Evolutionary conservation across 2,329 filamentous ascomycete genomes (phyloP), one percentile per base, ranked within the genome.

Genomic region (Rutstroemia sp.): DNA sequence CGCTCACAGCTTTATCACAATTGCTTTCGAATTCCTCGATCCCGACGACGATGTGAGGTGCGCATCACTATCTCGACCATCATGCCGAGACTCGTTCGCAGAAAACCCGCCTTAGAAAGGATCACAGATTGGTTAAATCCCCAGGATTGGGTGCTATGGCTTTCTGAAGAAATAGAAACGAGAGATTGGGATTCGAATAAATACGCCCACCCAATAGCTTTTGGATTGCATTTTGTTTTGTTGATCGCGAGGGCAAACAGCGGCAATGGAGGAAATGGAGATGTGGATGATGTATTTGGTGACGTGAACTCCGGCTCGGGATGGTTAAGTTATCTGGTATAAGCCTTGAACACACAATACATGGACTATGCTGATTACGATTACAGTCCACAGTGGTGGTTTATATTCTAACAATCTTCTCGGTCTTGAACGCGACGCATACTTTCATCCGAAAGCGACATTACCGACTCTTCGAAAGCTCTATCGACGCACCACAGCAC

Each of bases 151-250:
- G 75, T 94, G 54, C 82, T 99, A 17, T 96, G 90, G 88, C 73
- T 95, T 2, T 95, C 89, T 0, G 92, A 97, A 70, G 89, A 96
- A 73, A 80, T 99, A 58, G 92, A 96, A 69, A 90, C 90, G 27
- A 86, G 87, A 68, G 89, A 96, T 65, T 95, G 91, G 84, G 89
- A 96, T 64, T 89, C 92, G 19, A 86, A 88, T 63, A 75, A 84
- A 38, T 87, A 89, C 70, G 88, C 89, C 25, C 81, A 84, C 5
- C 84, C 89, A 51, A 75, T 95, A 17, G 92, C 91, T 5, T 64
- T 96, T 27, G 79, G 70, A 0, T 76, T 92, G 65, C 97, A 97
- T 71, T 73, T 95, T 42, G 64, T 86, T 34, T 92, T 96, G 69
- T 76, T 96, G 54, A 73, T 97, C 61, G 88, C 91, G 30, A 82